Base-by-base conservation (phyloP, 1,139 yeast species). In the Nakaseomyces nivariensis region DNA sequence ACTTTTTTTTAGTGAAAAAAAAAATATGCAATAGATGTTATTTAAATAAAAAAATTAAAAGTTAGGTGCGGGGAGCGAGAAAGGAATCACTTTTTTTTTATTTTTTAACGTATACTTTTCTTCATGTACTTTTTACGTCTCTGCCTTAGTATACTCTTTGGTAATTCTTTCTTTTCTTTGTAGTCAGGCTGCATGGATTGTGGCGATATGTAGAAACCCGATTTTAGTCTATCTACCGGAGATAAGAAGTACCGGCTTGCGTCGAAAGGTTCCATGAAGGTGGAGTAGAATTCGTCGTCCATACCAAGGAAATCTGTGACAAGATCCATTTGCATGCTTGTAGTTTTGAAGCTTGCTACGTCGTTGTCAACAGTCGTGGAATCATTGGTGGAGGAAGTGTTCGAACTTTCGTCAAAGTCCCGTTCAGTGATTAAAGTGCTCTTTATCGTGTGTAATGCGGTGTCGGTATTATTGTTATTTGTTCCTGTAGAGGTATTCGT, bases 121-220 rank as follows among this genome's bases (percentile, higher is more conserved):
- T 41, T 41, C 31, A 25, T 24, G 34, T 41, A 41, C 43, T 38
- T 38, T 11, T 37, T 37, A 22, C 40, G 40, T 37, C 43, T 26
- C 32, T 38, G 43, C 25, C 43, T 38, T n/a, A 38, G 4, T 27
- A 17, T 27, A 29, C 44, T 41, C 44, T 29, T 27, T 8, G 34
- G 6, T 38, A 5, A 34, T 27, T 29, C 26, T 13, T 29, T 9
- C 25, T 41, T 13, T 25, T 29, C 25, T 26, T 41, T 24, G 44
- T 27, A 41, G 25, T 41, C 44, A 6, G 44, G 44, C 34, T 41
- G 44, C 44, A 41, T 41, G 34, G 44, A 41, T 11, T 41, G 44
- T 24, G 33, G 34, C 5, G 44, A 29, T 4, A 41, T 41, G 44
- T 27, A 29, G 25, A 41, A 41, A 5, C 44, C 44, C 4, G 44